These are phyloP conservation scores for Cerrena zonata DNA, from an alignment of 1,284 basidiomycete genomes.

Conservation along the genomic window DNA sequence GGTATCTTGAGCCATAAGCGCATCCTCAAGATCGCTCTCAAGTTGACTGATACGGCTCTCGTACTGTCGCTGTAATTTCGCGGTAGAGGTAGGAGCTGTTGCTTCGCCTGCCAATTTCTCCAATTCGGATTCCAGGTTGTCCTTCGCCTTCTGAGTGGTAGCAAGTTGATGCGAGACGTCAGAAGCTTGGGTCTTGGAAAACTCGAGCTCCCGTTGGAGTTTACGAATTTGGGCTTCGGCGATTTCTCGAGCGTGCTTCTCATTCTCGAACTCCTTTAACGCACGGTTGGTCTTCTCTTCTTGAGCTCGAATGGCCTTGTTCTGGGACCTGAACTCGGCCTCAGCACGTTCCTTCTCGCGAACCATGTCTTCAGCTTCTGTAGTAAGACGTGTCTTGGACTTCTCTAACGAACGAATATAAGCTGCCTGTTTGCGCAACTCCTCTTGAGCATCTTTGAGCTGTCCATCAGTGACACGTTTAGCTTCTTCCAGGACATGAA, in stretches of 20 bases:
- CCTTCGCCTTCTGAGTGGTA: constrained; percentile 56
- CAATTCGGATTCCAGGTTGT: constrained; percentile 64
- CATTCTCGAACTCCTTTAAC: constrained; percentile 56
- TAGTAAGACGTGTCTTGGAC: constrained; percentile 67
- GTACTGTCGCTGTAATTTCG: constrained; percentile 60
- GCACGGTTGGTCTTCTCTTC: constrained; percentile 56
- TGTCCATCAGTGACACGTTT: constrained; percentile 94
- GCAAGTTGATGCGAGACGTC: constrained; percentile 50
- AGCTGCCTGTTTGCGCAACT: constrained; percentile 66
- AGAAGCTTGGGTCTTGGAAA: constrained; percentile 44
- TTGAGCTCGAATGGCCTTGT: constrained; percentile 56
- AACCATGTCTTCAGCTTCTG: constrained; percentile 81
- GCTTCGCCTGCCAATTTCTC: constrained; percentile 60
- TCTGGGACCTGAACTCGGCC: constrained; percentile 58
- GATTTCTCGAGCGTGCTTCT: constrained; percentile 56
- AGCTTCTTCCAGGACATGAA: constrained; percentile 94
- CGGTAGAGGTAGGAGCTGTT: constrained; percentile 49
- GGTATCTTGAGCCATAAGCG: constrained; percentile 44
- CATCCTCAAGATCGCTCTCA: constrained; percentile 57
- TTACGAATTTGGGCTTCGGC: constrained; percentile 58
- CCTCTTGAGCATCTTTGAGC: constrained; percentile 73
- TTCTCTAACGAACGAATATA: constrained; percentile 84
- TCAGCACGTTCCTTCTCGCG: constrained; percentile 75
- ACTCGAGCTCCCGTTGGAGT: constrained; percentile 55
- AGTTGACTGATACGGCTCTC: constrained; percentile 61